Conservation (phyloP, 2,329 filamentous ascomycete species). For the Tolypocladium tundrense region DNA sequence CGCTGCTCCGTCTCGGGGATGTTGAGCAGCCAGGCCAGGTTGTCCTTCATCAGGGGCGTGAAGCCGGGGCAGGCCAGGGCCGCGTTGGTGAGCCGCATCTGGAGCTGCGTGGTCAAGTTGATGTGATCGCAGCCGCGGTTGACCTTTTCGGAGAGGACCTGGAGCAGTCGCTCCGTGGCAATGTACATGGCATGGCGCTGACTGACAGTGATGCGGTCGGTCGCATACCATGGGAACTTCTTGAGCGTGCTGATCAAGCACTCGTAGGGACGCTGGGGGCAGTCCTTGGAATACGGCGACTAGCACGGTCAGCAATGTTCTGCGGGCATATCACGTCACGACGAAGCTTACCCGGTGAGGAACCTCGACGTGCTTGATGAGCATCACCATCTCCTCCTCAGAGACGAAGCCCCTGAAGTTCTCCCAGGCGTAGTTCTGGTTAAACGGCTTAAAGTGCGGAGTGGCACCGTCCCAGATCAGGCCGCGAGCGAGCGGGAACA, state of each 20-base stretch:
- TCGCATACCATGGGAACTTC: conserved; percentile 54
- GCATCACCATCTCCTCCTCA: conserved; percentile 52
- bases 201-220: conserved; percentile 44
- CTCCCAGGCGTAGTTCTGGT: conserved; percentile 31
- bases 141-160: conserved; percentile 32
- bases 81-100: conserved; percentile 40
- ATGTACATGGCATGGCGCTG: conserved; percentile 45
- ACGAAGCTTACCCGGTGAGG: conserved; percentile 45
- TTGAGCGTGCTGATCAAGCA: conserved; percentile 52
- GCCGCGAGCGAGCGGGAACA: conserved; percentile 49
- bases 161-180: conserved; percentile 37
- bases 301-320: conserved; percentile 15
- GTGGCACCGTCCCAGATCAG: conserved; percentile 41
- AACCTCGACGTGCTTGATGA: conserved; percentile 52
- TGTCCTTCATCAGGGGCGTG: conserved; percentile 50
- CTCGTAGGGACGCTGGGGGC: conserved; percentile 55
- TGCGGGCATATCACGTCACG: not conserved
- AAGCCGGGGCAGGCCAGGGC: conserved; percentile 51
- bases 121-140: conserved; percentile 25
- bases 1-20: conserved; percentile 24
- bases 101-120: conserved; percentile 41
- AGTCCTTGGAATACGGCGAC: conserved; percentile 50
- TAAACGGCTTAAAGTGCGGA: conserved; percentile 28
- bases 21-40: conserved; percentile 35
- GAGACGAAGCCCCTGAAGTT: conserved; percentile 52